Conservation (phyloP, 495 filamentous ascomycete species). For the Astrocystis sublimbata region DNA sequence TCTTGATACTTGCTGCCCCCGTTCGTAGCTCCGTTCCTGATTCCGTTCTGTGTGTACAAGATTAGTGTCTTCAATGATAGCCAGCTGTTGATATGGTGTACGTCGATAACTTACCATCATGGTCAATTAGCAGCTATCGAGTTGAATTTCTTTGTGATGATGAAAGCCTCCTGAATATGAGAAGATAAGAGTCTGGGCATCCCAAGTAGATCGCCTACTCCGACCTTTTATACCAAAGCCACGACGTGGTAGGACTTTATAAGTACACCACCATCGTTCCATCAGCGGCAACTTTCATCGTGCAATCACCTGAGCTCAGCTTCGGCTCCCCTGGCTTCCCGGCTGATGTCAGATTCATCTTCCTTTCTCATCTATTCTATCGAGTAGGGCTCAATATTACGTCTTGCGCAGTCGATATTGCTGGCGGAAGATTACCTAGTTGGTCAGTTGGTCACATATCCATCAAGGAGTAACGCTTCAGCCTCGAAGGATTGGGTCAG, state of each 20-base stretch:
- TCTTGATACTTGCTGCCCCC: neutral
- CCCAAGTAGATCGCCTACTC: too few relatives aligned
- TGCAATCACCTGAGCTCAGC: neutral
- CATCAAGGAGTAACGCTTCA: neutral
- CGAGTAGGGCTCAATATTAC: neutral
- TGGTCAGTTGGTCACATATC: neutral
- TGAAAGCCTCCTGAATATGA: too few relatives aligned
- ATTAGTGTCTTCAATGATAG: too few relatives aligned
- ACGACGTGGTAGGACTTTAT: neutral
- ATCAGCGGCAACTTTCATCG: neutral
- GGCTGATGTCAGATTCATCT: neutral
- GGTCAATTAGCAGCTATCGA: too few relatives aligned
- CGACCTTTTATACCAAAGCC: neutral
- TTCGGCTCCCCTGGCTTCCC: neutral
- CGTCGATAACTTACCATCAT: too few relatives aligned
- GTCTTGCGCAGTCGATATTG: neutral
- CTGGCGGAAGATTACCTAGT: neutral
- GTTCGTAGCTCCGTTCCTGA: neutral
- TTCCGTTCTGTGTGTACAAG: too few relatives aligned
- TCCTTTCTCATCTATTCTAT: neutral
- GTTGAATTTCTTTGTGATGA: too few relatives aligned
- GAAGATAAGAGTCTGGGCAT: neutral
- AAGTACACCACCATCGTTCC: neutral
- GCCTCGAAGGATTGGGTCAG: neutral
- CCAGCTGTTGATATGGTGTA: too few relatives aligned